These are phyloP conservation scores for Noccaea bulbosa DNA, from an alignment of 345 rosid species.

Conservation along the genomic window DNA sequence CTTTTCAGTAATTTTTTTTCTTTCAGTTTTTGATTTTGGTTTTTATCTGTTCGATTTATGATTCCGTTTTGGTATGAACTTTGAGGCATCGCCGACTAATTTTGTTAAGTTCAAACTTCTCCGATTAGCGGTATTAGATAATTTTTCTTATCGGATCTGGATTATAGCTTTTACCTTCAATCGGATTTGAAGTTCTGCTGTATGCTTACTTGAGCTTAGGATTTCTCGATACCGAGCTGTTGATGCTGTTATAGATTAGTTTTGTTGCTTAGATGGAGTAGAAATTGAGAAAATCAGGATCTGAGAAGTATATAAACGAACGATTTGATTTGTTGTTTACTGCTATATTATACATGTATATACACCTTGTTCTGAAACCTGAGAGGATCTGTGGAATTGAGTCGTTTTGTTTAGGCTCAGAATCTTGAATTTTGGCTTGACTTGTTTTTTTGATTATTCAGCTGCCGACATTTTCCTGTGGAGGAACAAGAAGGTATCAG, in stretches of 20 bases:
- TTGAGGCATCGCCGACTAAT: background rate
- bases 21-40: background rate
- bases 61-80: background rate
- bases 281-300: background rate
- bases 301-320: background rate
- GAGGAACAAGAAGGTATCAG: slow-evolving; percentile 97
- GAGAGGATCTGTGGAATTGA: slow-evolving; percentile 21
- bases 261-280: slow-evolving; percentile 5
- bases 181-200: background rate
- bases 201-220: slow-evolving; percentile 8
- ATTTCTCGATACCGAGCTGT: background rate
- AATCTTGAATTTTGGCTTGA: background rate
- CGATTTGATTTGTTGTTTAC: slow-evolving; percentile 1
- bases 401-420: background rate
- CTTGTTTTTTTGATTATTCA: slow-evolving; percentile 25
- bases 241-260: background rate
- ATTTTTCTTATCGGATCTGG: slow-evolving; percentile 31
- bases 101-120: background rate
- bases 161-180: slow-evolving; percentile 7
- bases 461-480: slow-evolving; percentile 91
- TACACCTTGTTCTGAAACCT: too few relatives aligned
- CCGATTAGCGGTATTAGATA: slow-evolving; percentile 1
- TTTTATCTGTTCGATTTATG: background rate
- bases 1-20: background rate
- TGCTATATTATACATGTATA: background rate